These are phyloP conservation scores for Xerocomellus dryophilus DNA, from an alignment of 768 basidiomycete genomes.

Conservation along the genomic window DNA sequence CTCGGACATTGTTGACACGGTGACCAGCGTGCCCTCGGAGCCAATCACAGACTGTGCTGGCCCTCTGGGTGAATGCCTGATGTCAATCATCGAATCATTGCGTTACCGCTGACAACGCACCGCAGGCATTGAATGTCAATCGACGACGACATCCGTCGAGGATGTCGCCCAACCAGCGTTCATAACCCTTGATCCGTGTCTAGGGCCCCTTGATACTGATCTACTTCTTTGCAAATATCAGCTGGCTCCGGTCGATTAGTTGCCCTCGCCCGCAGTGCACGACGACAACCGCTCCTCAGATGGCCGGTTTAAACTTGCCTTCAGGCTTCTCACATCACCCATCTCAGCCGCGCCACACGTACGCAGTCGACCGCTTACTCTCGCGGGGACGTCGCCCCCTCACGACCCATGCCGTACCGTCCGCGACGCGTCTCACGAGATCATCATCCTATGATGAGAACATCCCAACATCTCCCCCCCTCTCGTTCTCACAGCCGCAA, in stretches of 20 bases:
- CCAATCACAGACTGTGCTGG: slow-evolving; percentile 6
- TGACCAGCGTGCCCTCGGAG: slow-evolving; percentile 12
- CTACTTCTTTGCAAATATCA: background rate
- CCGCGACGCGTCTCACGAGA: background rate
- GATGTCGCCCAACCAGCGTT: background rate
- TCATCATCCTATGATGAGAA: background rate
- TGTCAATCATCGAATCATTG: slow-evolving; percentile 1
- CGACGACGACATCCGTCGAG: background rate
- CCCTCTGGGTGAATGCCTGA: background rate
- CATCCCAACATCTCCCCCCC: background rate
- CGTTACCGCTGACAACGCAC: background rate
- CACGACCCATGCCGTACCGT: background rate
- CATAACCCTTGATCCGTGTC: background rate
- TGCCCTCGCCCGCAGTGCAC: background rate
- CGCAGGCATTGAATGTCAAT: background rate
- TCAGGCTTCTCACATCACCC: background rate
- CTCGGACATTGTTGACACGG: slow-evolving; percentile 8
- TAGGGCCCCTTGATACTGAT: background rate
- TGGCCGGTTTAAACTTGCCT: background rate
- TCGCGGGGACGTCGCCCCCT: slow-evolving; percentile 1
- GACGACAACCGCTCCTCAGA: background rate
- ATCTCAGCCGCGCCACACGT: background rate
- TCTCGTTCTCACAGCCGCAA: background rate
- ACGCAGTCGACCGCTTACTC: background rate
- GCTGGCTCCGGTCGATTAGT: background rate